Percentiles rank a stretch among this genome's conserved stretches.
Conservation (phyloP, 768 basidiomycete genomes). For the Tylopilus plumbeoviolaceoides region DNA sequence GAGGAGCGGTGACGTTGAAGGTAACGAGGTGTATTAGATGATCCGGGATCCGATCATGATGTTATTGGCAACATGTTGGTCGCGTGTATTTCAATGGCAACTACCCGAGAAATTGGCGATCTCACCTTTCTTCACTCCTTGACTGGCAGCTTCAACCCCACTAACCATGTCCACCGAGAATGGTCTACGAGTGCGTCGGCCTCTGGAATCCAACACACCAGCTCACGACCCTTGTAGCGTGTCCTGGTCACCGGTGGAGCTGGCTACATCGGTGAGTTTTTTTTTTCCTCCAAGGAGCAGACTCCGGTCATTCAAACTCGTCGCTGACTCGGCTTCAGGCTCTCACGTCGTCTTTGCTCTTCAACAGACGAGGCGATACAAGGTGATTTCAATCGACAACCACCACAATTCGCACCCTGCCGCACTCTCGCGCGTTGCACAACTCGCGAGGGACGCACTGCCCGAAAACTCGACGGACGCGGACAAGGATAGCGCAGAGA, state of each 20-base stretch:
- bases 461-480: conserved; percentile 58
- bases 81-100: conserved; percentile 15
- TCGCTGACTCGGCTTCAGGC: conserved; percentile 43
- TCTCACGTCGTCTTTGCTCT: conserved; percentile 90
- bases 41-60: background rate
- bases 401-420: conserved; percentile 84
- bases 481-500: conserved; percentile 68
- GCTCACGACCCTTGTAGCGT: conserved; percentile 36
- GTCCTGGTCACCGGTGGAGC: conserved; percentile 78
- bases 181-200: conserved; percentile 45
- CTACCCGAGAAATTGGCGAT: background rate
- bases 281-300: background rate
- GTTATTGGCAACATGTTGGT: background rate
- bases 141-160: conserved; percentile 3
- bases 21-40: background rate
- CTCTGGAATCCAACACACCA: background rate
- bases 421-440: conserved; percentile 70
- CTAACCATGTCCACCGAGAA: conserved; percentile 27
- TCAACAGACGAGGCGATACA: conserved; percentile 83
- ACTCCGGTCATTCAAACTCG: conserved; percentile 1
- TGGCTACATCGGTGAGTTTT: conserved; percentile 76
- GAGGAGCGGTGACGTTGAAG: conserved; percentile 31
- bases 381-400: conserved; percentile 94
- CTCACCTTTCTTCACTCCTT: background rate
- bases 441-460: conserved; percentile 74